Conservation (phyloP, 2,329 filamentous ascomycete genomes). For the Cercospora zeina region DNA sequence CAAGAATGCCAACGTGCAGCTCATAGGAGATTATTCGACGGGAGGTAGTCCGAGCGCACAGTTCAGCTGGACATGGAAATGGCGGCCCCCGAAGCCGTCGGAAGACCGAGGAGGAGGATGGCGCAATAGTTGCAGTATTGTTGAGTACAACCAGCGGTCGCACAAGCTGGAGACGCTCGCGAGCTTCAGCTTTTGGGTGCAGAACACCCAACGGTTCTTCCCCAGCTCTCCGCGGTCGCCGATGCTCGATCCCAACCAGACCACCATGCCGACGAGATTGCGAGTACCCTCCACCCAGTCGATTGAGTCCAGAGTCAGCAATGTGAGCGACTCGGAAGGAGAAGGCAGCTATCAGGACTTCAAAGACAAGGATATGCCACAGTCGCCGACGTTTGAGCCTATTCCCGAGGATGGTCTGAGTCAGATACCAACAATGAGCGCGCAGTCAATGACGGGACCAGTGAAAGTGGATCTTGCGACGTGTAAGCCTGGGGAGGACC, state of each 20-base stretch:
- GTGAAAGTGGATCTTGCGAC: conserved; percentile 87
- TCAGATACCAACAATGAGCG: conserved; percentile 45
- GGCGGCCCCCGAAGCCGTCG: conserved; percentile 78
- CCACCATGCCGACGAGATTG: conserved; percentile 58
- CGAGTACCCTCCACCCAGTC: conserved; percentile 86
- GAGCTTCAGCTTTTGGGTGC: conserved; percentile 93
- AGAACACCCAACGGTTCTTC: conserved; percentile 55
- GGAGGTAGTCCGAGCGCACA: conserved; percentile 78
- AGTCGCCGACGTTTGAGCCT: conserved; percentile 50
- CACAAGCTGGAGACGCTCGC: conserved; percentile 86
- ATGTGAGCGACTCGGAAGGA: conserved; percentile 64
- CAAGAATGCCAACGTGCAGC: conserved; percentile 92
- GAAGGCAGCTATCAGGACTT: conserved; percentile 46
- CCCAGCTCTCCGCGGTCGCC: conserved; percentile 58
- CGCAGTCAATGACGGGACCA: conserved; percentile 41
- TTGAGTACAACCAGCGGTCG: conserved; percentile 93
- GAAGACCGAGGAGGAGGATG: conserved; percentile 89
- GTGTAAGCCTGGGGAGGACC: conserved; percentile 80
- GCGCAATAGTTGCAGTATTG: conserved; percentile 95
- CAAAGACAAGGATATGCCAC: conserved; percentile 47
- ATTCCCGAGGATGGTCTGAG: conserved; percentile 52
- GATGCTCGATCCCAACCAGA: conserved; percentile 55
- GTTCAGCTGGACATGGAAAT: conserved; percentile 96
- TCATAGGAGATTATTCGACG: conserved; percentile 90
- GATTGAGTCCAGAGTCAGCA: conserved; percentile 76